Conservation (phyloP, 1,284 basidiomycete genomes). For the Cryptococcus sp. region DNA sequence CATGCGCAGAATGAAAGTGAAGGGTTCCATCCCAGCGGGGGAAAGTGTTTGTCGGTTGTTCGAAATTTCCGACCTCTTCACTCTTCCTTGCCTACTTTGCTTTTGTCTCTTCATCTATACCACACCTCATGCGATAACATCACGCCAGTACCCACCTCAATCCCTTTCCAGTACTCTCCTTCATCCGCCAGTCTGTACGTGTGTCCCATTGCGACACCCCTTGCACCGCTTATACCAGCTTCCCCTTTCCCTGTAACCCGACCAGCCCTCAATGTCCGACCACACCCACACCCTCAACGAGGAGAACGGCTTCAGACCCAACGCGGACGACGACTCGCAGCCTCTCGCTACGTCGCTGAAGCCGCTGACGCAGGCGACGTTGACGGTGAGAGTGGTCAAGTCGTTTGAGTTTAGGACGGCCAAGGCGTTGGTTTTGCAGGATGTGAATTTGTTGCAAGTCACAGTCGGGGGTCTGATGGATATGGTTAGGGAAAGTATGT, state of each 20-base stretch:
- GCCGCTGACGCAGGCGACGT: constrained; percentile 33
- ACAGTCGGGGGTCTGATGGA: constrained; percentile 75
- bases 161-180: too few species aligned
- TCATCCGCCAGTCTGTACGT: too few species aligned
- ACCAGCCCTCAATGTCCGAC: too few species aligned
- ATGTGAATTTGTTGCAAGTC: constrained; percentile 69
- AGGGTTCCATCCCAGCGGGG: too few species aligned
- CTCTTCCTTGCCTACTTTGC: not conserved
- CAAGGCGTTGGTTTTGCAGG: constrained; percentile 75
- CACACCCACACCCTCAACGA: too few species aligned
- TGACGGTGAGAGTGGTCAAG: constrained; percentile 80
- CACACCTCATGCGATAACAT: not conserved
- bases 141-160: too few species aligned
- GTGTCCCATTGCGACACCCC: too few species aligned
- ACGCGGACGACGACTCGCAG: constrained; percentile 12
- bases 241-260: too few species aligned
- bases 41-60: not conserved
- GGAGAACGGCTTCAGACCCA: constrained; percentile 2
- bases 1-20: too few species aligned
- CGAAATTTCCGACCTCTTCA: not conserved
- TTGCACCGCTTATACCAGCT: too few species aligned
- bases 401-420: constrained; percentile 89
- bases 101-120: not conserved
- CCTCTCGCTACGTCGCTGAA: constrained; percentile 26
- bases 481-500: constrained; percentile 54